Evolutionary conservation across 257 asterid species (phyloP).

Genomic region (Coffea canephora): DNA sequence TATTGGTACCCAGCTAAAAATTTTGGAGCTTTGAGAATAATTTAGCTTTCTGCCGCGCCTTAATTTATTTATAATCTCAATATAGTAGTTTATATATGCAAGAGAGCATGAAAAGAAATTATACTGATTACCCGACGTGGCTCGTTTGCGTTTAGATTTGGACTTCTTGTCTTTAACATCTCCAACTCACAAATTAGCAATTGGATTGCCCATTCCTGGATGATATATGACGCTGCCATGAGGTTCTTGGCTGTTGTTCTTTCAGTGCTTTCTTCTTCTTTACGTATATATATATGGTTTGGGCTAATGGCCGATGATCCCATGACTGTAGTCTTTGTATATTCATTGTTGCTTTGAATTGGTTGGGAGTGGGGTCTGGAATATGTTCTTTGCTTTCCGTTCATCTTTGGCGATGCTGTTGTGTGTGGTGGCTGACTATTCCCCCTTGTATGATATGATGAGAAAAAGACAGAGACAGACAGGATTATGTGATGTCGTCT

Average conservation of each 20-base stretch:
- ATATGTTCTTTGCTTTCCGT: slow-evolving; percentile 13
- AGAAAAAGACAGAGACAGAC: slow-evolving; percentile 7
- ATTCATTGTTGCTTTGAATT: neutral
- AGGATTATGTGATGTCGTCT: neutral
- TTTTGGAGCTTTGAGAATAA: neutral
- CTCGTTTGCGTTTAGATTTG: neutral
- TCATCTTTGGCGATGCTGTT: neutral
- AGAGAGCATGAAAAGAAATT: neutral
- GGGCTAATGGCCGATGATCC: neutral
- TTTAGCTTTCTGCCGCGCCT: neutral
- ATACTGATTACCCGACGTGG: neutral
- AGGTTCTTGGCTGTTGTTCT: neutral
- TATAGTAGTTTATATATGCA: neutral
- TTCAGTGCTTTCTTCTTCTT: neutral
- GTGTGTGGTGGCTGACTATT: slow-evolving; percentile 7
- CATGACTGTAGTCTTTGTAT: neutral
- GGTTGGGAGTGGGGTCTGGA: slow-evolving; percentile 14
- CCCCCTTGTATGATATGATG: slow-evolving; percentile 5
- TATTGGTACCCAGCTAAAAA: neutral
- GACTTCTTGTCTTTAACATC: neutral
- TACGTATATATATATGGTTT: neutral
- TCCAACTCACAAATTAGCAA: neutral
- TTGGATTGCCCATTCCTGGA: neutral
- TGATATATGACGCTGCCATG: neutral
- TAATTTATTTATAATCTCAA: neutral